Evolutionary conservation across 2,329 filamentous ascomycete genomes (phyloP).

Genomic region (Talaromyces rugulosus): DNA sequence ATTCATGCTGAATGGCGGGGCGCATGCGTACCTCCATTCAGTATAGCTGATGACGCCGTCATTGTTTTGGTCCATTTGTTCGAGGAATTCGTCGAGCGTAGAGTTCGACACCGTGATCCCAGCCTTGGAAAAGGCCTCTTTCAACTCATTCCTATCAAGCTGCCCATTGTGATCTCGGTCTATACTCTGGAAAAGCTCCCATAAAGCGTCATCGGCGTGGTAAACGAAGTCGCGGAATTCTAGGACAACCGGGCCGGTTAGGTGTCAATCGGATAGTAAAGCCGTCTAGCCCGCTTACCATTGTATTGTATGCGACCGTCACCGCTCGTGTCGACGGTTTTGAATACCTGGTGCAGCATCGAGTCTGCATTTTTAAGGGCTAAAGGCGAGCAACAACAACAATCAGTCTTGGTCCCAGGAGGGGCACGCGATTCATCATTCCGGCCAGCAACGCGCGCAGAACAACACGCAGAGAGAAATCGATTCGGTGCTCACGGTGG

Average conservation of each 20-base stretch:
- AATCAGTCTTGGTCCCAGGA: slow-evolving; percentile 6
- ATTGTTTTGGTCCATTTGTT: slow-evolving; percentile 81
- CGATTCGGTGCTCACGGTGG: slow-evolving; percentile 63
- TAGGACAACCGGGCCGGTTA: slow-evolving; percentile 32
- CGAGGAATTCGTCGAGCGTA: slow-evolving; percentile 80
- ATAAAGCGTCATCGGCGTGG: slow-evolving; percentile 78
- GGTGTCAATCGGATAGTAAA: slow-evolving; percentile 9
- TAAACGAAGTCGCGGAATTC: slow-evolving; percentile 90
- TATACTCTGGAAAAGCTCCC: slow-evolving; percentile 76
- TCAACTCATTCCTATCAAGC: slow-evolving; percentile 81
- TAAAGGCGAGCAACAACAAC: slow-evolving; percentile 26
- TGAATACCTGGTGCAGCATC: slow-evolving; percentile 75
- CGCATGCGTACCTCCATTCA: slow-evolving; percentile 79
- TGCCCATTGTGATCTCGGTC: slow-evolving; percentile 81
- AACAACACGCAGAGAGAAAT: slow-evolving; percentile 11
- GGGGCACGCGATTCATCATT: neutral
- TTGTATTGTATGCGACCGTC: slow-evolving; percentile 90
- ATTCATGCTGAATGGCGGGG: neutral
- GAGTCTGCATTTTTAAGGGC: slow-evolving; percentile 87
- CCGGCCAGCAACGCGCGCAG: slow-evolving; percentile 12
- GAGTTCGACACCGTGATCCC: slow-evolving; percentile 74
- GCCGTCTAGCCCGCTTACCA: slow-evolving; percentile 51
- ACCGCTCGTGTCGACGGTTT: slow-evolving; percentile 76
- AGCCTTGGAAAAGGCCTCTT: slow-evolving; percentile 69
- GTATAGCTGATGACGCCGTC: slow-evolving; percentile 85